Percentiles rank a stretch among this genome's conserved stretches.
Conservation (phyloP, 768 basidiomycete species). For the Polyporus arcularius region DNA sequence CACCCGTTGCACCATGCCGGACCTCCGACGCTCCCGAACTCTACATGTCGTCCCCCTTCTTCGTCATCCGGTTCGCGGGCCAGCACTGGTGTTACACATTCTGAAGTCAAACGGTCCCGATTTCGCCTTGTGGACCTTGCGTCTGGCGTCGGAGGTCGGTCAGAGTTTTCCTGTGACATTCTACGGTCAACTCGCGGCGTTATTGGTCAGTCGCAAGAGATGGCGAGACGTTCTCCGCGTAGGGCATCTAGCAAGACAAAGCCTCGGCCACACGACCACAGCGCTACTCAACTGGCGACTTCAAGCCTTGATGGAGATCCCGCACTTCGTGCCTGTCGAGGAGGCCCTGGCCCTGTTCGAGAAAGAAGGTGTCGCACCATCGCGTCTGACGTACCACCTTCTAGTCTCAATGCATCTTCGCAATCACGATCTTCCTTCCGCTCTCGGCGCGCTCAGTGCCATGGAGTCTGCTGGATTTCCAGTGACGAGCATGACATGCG, state of each 20-base stretch:
- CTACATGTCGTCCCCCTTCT: constrained; percentile 1
- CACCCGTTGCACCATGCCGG: neutral
- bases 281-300: constrained; percentile 73
- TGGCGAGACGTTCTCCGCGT: constrained; percentile 56
- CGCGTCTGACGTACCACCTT: constrained; percentile 67
- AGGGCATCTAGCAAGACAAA: constrained; percentile 49
- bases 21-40: neutral
- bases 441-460: constrained; percentile 48
- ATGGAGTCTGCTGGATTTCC: constrained; percentile 63
- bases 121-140: constrained; percentile 46
- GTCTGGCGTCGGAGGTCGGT: constrained; percentile 51
- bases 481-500: constrained; percentile 58
- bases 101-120: constrained; percentile 33
- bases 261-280: constrained; percentile 49
- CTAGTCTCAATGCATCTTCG: constrained; percentile 67
- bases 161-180: constrained; percentile 50
- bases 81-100: constrained; percentile 10
- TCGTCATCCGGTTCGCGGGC: constrained; percentile 3
- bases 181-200: constrained; percentile 59
- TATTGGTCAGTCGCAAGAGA: constrained; percentile 44
- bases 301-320: constrained; percentile 58
- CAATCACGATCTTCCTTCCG: constrained; percentile 62
- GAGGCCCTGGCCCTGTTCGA: constrained; percentile 53
- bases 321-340: constrained; percentile 48
- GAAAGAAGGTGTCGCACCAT: constrained; percentile 46